Conservation (phyloP, 495 filamentous ascomycete genomes). For the Neohortaea acidophila region DNA sequence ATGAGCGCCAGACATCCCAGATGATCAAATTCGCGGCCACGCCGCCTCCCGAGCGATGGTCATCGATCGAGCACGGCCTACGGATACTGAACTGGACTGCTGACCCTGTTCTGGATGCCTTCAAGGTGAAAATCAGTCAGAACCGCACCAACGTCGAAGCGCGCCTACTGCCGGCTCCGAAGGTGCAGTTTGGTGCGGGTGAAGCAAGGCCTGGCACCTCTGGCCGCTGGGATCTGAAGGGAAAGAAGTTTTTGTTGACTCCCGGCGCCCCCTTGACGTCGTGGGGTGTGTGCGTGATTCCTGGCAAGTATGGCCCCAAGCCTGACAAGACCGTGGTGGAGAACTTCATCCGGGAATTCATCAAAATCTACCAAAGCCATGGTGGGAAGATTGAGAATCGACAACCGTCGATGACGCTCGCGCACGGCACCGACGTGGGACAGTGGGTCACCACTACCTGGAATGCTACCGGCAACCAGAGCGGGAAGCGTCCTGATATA, state of each 20-base stretch:
- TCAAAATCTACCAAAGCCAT: slow-evolving; percentile 48
- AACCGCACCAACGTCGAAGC: slow-evolving; percentile 48
- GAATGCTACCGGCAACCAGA: slow-evolving; percentile 33
- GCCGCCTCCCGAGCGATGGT: slow-evolving; percentile 46
- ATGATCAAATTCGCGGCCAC: slow-evolving; percentile 83
- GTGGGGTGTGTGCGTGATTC: slow-evolving; percentile 56
- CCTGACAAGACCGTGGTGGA: slow-evolving; percentile 33
- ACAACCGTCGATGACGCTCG: slow-evolving; percentile 24
- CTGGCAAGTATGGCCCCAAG: slow-evolving; percentile 26
- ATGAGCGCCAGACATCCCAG: slow-evolving; percentile 47
- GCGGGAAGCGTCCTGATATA: slow-evolving; percentile 28
- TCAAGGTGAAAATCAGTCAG: slow-evolving; percentile 49
- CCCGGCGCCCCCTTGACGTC: slow-evolving; percentile 43
- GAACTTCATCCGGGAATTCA: slow-evolving; percentile 45
- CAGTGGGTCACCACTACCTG: slow-evolving; percentile 40
- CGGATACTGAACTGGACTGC: slow-evolving; percentile 47
- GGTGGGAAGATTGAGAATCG: slow-evolving; percentile 46
- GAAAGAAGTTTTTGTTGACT: slow-evolving; percentile 51
- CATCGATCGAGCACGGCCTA: slow-evolving; percentile 49
- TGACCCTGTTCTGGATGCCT: slow-evolving; percentile 52
- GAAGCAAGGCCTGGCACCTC: slow-evolving; percentile 38
- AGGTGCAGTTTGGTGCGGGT: slow-evolving; percentile 41
- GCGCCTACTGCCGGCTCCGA: slow-evolving; percentile 53
- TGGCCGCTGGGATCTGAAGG: slow-evolving; percentile 78
- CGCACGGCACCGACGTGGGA: slow-evolving; percentile 33